Evolutionary conservation across 2,329 filamentous ascomycete genomes (phyloP).

Genomic region (Daldinia eschscholtzii): DNA sequence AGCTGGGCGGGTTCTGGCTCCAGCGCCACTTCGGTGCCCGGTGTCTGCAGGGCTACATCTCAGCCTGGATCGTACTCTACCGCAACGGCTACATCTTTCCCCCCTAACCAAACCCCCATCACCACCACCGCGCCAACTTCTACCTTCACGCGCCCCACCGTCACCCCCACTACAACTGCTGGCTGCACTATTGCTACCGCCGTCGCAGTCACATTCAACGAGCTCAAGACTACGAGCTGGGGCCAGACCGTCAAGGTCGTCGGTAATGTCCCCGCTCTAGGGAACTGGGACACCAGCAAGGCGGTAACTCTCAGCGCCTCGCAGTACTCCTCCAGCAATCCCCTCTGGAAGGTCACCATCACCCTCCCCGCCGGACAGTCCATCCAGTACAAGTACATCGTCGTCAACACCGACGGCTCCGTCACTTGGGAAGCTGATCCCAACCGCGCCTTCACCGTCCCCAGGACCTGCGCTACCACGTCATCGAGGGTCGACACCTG

Average conservation of each 20-base stretch:
- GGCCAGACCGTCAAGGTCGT: conserved; percentile 76
- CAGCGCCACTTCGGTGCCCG: conserved; percentile 62
- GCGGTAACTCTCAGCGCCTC: conserved; percentile 70
- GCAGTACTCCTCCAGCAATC: conserved; percentile 69
- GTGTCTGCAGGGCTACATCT: conserved; percentile 61
- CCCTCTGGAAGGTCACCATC: conserved; percentile 71
- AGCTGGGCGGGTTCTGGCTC: conserved; percentile 64
- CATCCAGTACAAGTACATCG: conserved; percentile 78
- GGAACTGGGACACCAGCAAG: conserved; percentile 69
- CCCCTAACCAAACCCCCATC: conserved; percentile 61
- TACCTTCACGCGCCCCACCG: conserved; percentile 45
- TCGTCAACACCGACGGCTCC: conserved; percentile 65
- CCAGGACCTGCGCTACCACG: conserved; percentile 50
- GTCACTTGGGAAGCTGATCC: conserved; percentile 75
- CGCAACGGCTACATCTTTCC: conserved; percentile 63
- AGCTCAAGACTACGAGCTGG: conserved; percentile 66
- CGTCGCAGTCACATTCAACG: conserved; percentile 73
- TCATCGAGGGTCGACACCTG: conserved; percentile 52
- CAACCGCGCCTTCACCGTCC: conserved; percentile 59
- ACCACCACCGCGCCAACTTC: conserved; percentile 46
- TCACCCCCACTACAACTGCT: conserved; percentile 49
- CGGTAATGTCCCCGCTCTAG: conserved; percentile 70
- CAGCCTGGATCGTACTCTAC: conserved; percentile 64
- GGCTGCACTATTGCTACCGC: conserved; percentile 57
- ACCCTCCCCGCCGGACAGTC: conserved; percentile 66